These are phyloP conservation scores for Trichocladium uniseriatum DNA, from an alignment of 495 filamentous ascomycete genomes.

Conservation along the genomic window DNA sequence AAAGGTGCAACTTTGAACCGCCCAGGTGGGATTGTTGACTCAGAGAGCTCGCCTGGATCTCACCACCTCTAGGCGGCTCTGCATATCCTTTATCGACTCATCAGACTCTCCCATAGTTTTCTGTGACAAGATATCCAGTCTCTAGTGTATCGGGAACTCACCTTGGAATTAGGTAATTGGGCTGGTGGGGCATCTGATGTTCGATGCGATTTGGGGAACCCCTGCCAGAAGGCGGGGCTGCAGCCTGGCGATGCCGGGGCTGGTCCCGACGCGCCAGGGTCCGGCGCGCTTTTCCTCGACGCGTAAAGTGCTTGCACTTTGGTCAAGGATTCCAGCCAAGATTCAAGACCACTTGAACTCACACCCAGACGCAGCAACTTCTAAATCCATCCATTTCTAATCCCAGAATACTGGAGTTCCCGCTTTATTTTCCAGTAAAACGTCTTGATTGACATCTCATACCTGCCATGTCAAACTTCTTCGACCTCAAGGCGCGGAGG, in stretches of 20 bases:
- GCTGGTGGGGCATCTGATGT: no score
- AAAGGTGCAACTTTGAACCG: no score
- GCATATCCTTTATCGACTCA: no score
- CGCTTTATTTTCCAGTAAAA: background rate
- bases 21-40: no score
- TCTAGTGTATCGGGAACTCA: no score
- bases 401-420: background rate
- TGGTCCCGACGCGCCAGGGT: constrained; percentile 3
- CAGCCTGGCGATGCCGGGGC: background rate
- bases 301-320: constrained; percentile 12
- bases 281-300: constrained; percentile 4
- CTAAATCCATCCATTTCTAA: background rate
- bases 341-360: no score
- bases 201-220: background rate
- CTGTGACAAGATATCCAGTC: no score
- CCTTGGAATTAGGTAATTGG: no score
- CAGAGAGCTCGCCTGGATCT: no score
- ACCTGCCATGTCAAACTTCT: constrained; percentile 66
- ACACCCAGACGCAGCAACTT: background rate
- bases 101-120: no score
- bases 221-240: background rate
- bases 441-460: background rate
- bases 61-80: no score
- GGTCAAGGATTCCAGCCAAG: background rate
- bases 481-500: constrained; percentile 87